These are phyloP conservation scores for Oropetium thomaeum DNA, from an alignment of 176 grass and related monocot species.

Conservation along the genomic window DNA sequence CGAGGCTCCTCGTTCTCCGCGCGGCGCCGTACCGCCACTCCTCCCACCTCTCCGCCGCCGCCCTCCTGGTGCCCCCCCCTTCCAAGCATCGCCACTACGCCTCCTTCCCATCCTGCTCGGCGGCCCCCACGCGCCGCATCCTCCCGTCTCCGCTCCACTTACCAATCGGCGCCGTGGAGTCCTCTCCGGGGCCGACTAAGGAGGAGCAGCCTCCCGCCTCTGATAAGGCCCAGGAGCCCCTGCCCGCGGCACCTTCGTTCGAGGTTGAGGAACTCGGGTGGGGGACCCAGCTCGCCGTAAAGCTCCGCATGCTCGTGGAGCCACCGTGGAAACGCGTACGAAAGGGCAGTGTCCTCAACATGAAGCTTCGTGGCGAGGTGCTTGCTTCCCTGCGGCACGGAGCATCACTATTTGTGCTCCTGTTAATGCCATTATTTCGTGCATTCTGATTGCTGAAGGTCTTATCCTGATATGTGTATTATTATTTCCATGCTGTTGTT, in stretches of 20 bases:
- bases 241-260: slow-evolving; percentile 17
- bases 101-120: background rate
- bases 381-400: background rate
- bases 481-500: background rate
- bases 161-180: slow-evolving; percentile 43
- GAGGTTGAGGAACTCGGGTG: slow-evolving; percentile 47
- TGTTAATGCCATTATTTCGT: slow-evolving; percentile 13
- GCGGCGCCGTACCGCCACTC: slow-evolving; percentile 47
- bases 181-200: slow-evolving; percentile 46
- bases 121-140: background rate
- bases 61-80: slow-evolving; percentile 19
- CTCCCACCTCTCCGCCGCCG: slow-evolving; percentile 20
- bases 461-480: background rate
- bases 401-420: background rate
- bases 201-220: slow-evolving; percentile 26
- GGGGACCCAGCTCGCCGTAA: slow-evolving; percentile 72
- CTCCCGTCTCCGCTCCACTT: slow-evolving; percentile 36
- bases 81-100: slow-evolving; percentile 23
- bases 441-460: background rate
- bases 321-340: slow-evolving; percentile 77
- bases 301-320: slow-evolving; percentile 64
- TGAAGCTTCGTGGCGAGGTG: slow-evolving; percentile 81
- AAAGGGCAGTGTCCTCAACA: slow-evolving; percentile 81
- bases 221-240: slow-evolving; percentile 33
- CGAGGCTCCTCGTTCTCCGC: slow-evolving; percentile 54